A percentile compares a stretch with the other conserved stretches of the same genome.
Evolutionary conservation across 148 eudicot species (phyloP).

Genomic region (Polygonum aviculare): DNA sequence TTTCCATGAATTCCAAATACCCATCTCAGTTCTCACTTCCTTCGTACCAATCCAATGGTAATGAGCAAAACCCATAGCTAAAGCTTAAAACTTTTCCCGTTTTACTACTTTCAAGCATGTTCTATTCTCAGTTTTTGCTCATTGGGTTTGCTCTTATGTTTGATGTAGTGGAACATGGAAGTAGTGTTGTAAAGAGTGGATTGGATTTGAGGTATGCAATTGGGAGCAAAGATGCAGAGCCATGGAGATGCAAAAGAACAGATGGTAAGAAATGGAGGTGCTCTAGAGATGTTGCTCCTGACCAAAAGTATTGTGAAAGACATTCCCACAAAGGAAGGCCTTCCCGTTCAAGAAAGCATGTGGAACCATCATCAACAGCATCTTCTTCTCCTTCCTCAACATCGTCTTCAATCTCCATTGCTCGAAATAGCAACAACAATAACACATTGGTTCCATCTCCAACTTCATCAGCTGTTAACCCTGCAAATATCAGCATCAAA

Average conservation of each 20-base stretch:
- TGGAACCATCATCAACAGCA: constrained; percentile 39
- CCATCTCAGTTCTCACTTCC: not conserved
- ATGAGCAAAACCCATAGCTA: not conserved
- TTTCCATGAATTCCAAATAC: constrained; percentile 18
- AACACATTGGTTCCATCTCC: not conserved
- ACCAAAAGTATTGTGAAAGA: constrained; percentile 83
- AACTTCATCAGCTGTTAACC: not conserved
- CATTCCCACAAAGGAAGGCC: constrained; percentile 62
- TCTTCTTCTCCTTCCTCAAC: constrained; percentile 12
- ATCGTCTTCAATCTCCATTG: not conserved
- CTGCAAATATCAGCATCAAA: not conserved
- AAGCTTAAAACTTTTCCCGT: not conserved
- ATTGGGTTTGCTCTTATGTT: not conserved
- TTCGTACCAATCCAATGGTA: constrained; percentile 6
- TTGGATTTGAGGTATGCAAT: constrained; percentile 33
- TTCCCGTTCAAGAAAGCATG: constrained; percentile 96
- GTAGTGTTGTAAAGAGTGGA: constrained; percentile 14
- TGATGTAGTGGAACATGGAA: constrained; percentile 1
- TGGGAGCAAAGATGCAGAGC: constrained; percentile 49
- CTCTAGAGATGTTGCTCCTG: constrained; percentile 69
- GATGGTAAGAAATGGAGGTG: constrained; percentile 91
- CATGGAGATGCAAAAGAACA: constrained; percentile 83
- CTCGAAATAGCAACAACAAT: constrained; percentile 7
- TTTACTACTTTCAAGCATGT: not conserved
- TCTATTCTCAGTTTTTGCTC: not conserved